Evolutionary conservation across 257 asterid genomes (phyloP), one percentile per base, ranked within the genome.

Genomic region (Avicennia marina): DNA sequence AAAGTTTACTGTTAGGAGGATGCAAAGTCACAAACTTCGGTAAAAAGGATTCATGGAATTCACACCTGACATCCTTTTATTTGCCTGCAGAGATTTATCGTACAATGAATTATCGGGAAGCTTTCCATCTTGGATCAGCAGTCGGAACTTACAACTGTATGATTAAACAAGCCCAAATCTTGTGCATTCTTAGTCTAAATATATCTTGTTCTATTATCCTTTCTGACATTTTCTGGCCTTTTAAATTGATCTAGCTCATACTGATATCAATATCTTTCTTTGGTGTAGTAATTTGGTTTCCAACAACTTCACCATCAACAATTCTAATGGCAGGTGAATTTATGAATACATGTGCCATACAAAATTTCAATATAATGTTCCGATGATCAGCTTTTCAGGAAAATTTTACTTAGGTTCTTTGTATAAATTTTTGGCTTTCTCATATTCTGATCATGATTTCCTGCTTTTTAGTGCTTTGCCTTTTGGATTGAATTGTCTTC

Each of bases 21-120:
- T 26, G 18, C 41, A 52, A 27, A 3, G 11, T 6, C 6, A 19
- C 55, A 63, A 9, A 18, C 22, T 56, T 56, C 34, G 13, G 34
- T 40, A 48, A 12, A 21, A 36, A 19, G 13, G 6, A 36, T 36
- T 11, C 41, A 36, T 36, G 13, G 27, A 49, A 56, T n/a, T 21
- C 33, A 54, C 43, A 26, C 25, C 16, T 60, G 36, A 24, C 56
- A 10, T 50, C 19, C 7, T 38, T 3, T n/a, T 61, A 21, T 65
- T 44, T 57, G 12, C 53, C 52, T 68, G 66, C 75, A 89, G 95
- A 63, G 95, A 89, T 70, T 69, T 89, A 50, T 81, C 94, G 29
- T 89, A 83, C 86, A 89, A 89, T 40, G 81, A 62, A 56, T 64
- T 89, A 54, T 72, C 91, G 1, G 94, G 97, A 64, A 72, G 73